Conservation (phyloP, 805 yeast genomes). For the Candida berthetii region DNA sequence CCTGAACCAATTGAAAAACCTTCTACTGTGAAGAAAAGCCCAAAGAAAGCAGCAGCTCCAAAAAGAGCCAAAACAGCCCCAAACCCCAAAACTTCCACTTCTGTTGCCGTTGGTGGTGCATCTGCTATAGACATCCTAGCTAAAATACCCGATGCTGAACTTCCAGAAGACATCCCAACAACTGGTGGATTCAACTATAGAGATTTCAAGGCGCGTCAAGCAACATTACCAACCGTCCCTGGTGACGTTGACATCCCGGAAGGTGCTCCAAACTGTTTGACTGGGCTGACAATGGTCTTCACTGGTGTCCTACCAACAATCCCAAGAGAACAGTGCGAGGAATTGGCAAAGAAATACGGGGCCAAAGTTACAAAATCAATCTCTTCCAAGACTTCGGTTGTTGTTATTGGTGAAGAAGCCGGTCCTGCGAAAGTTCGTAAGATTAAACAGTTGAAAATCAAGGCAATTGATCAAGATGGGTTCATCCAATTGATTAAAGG, state of each 20-base stretch:
- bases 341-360: slow-evolving; percentile 78
- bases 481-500: slow-evolving; percentile 63
- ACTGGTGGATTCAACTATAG: slow-evolving; percentile 46
- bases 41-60: slow-evolving; percentile 3
- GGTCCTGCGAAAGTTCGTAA: slow-evolving; percentile 91
- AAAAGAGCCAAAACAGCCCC: slow-evolving; percentile 1
- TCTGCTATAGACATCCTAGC: slow-evolving; percentile 53
- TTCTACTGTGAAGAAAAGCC: slow-evolving; percentile 4
- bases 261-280: slow-evolving; percentile 80
- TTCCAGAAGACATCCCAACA: slow-evolving; percentile 43
- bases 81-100: slow-evolving; percentile 1
- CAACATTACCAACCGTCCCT: slow-evolving; percentile 24
- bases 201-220: slow-evolving; percentile 47
- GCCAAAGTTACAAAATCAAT: slow-evolving; percentile 86
- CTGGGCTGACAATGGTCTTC: slow-evolving; percentile 87
- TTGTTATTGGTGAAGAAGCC: slow-evolving; percentile 92
- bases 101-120: slow-evolving; percentile 19
- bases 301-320: slow-evolving; percentile 84
- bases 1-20: slow-evolving; percentile 3
- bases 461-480: slow-evolving; percentile 85
- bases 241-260: slow-evolving; percentile 55
- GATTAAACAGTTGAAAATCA: slow-evolving; percentile 65
- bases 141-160: slow-evolving; percentile 68
- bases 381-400: slow-evolving; percentile 78
- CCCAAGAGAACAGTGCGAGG: slow-evolving; percentile 70